phyloP scores from a whole-genome alignment of 2,329 filamentous ascomycete species.

The Fusarium sp. region DNA sequence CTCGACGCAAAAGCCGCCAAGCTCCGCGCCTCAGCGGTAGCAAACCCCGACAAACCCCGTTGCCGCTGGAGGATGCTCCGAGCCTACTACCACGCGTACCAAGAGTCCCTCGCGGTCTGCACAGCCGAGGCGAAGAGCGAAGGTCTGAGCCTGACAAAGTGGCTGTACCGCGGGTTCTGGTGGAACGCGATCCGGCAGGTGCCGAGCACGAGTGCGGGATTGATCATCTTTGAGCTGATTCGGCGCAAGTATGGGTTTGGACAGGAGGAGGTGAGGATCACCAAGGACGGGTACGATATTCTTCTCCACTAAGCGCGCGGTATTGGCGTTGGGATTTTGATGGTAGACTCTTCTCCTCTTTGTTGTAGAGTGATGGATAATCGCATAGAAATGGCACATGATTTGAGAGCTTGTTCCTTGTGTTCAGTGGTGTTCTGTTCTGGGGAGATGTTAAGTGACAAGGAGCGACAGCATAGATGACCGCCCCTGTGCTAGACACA shows the following conservation, averaged over 20 bases:
- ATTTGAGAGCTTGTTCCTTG: background rate
- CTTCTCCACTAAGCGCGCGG: constrained; percentile 57
- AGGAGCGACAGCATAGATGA: background rate
- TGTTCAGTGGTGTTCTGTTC: background rate
- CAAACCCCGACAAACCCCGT: constrained; percentile 48
- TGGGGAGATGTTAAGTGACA: background rate
- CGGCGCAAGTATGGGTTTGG: constrained; percentile 77
- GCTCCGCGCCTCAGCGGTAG: constrained; percentile 52
- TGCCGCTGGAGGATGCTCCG: constrained; percentile 66
- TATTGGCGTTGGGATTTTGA: constrained; percentile 18
- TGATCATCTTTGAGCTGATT: constrained; percentile 84
- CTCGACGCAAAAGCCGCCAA: constrained; percentile 71
- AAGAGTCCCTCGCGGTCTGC: constrained; percentile 74
- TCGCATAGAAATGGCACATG: constrained; percentile 21
- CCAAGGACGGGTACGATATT: constrained; percentile 78
- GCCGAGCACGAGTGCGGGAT: constrained; percentile 79
- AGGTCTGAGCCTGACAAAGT: constrained; percentile 67
- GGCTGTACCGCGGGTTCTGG: constrained; percentile 80
- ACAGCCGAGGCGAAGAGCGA: constrained; percentile 66
- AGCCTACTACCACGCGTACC: constrained; percentile 78
- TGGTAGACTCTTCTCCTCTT: constrained; percentile 35
- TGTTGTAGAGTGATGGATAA: background rate
- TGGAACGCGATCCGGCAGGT: constrained; percentile 79
- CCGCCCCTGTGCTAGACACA: background rate
- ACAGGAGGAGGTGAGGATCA: constrained; percentile 72